Conservation (phyloP, 2,329 filamentous ascomycete species). For the Colletotrichum orchidophilum region DNA sequence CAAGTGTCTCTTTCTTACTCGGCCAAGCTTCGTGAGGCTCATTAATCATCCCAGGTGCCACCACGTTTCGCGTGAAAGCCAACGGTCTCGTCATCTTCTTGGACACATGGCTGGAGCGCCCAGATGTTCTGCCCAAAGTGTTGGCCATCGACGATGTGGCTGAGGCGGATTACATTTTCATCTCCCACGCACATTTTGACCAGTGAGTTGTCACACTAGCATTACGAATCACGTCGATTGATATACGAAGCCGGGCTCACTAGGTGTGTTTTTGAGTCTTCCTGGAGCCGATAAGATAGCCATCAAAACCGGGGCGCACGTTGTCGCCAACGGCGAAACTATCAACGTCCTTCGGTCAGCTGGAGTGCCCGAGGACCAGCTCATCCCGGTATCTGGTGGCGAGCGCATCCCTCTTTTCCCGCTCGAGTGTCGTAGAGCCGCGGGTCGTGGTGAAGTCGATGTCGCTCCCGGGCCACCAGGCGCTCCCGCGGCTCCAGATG, state of each 20-base stretch:
- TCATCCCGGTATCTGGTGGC: constrained; percentile 36
- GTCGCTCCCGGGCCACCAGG: not conserved
- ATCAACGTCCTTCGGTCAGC: constrained; percentile 36
- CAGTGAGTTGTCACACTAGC: constrained; percentile 27
- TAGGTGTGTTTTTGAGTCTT: constrained; percentile 17
- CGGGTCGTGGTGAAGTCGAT: not conserved
- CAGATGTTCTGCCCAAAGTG: not conserved
- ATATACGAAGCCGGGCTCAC: not conserved
- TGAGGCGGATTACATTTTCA: constrained; percentile 39
- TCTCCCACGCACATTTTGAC: constrained; percentile 40
- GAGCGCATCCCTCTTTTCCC: constrained; percentile 39
- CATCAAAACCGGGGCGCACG: constrained; percentile 36
- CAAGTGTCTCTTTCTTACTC: too few species aligned
- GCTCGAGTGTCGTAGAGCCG: not conserved
- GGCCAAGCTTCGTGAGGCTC: not conserved
- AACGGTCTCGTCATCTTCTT: constrained; percentile 6
- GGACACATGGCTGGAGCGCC: constrained; percentile 7
- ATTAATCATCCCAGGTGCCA: not conserved
- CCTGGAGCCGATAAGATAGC: constrained; percentile 39
- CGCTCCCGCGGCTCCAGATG: not conserved
- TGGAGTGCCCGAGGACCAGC: constrained; percentile 38
- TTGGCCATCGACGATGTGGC: constrained; percentile 35
- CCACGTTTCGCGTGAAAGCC: constrained; percentile 1
- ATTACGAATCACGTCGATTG: not conserved
- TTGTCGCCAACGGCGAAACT: constrained; percentile 38